Percentiles rank a stretch among this genome's conserved stretches.
Conservation (phyloP, 2,329 filamentous ascomycete species). For the Neopestalotiopsis sp. region DNA sequence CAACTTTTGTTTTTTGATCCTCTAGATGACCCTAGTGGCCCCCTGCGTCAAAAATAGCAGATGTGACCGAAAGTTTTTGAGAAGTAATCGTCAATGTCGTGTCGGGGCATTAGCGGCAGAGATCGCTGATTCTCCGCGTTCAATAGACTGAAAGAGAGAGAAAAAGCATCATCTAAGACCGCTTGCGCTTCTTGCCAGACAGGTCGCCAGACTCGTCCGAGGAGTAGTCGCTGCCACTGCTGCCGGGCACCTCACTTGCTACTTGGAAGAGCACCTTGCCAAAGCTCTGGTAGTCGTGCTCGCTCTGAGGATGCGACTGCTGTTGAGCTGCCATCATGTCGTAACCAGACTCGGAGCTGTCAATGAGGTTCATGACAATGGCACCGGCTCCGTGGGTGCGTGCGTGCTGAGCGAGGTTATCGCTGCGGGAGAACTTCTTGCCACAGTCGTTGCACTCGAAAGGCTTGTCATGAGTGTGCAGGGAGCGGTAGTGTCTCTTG, state of each 20-base stretch:
- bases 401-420: slow-evolving; percentile 96
- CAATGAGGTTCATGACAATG: slow-evolving; percentile 88
- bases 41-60: slow-evolving; percentile 35
- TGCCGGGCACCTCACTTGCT: slow-evolving; percentile 74
- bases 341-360: slow-evolving; percentile 63
- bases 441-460: slow-evolving; percentile 98
- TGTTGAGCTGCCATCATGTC: slow-evolving; percentile 41
- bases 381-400: slow-evolving; percentile 90
- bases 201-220: slow-evolving; percentile 56
- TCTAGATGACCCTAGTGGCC: slow-evolving; percentile 41
- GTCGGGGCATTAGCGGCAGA: slow-evolving; percentile 38
- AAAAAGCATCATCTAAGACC: slow-evolving; percentile 58
- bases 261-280: slow-evolving; percentile 85
- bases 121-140: slow-evolving; percentile 35
- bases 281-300: slow-evolving; percentile 67
- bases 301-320: slow-evolving; percentile 29
- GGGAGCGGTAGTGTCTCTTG: slow-evolving; percentile 94
- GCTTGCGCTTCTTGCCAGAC: slow-evolving; percentile 78
- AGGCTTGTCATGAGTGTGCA: slow-evolving; percentile 98
- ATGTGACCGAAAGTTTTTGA: slow-evolving; percentile 31
- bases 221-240: slow-evolving; percentile 63
- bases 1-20: slow-evolving; percentile 39
- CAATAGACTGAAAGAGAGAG: slow-evolving; percentile 24
- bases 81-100: slow-evolving; percentile 48
- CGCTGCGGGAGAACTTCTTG: slow-evolving; percentile 98